phyloP scores from a whole-genome alignment of 2,329 filamentous ascomycete species.

The Fonsecaea nubica region DNA sequence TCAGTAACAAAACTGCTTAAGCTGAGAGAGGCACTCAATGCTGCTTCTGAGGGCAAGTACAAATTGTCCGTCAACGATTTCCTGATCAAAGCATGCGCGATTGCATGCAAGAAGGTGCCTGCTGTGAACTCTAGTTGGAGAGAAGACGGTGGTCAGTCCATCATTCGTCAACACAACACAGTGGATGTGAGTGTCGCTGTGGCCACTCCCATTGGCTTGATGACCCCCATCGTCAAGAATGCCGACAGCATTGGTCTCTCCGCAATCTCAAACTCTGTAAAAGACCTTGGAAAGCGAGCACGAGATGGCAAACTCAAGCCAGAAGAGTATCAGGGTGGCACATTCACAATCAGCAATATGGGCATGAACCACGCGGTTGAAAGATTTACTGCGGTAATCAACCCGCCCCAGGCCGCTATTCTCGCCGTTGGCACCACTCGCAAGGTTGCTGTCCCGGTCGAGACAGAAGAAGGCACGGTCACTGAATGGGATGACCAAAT shows the following conservation, averaged over 20 bases:
- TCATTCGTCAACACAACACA: conserved; percentile 90
- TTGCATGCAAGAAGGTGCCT: conserved; percentile 91
- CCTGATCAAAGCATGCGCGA: conserved; percentile 92
- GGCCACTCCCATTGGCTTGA: conserved; percentile 88
- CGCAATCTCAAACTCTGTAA: conserved; percentile 85
- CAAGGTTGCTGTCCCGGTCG: conserved; percentile 89
- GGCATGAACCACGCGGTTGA: conserved; percentile 98
- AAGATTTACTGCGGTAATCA: conserved; percentile 97
- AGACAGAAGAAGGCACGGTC: conserved; percentile 80
- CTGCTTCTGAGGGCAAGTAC: conserved; percentile 86
- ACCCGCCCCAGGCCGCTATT: conserved; percentile 96
- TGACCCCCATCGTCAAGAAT: conserved; percentile 94
- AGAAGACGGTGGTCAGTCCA: conserved; percentile 73
- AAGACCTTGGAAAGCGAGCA: conserved; percentile 95
- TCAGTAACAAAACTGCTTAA: conserved; percentile 95
- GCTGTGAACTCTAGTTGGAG: conserved; percentile 94
- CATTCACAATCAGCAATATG: conserved; percentile 99
- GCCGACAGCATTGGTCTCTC: conserved; percentile 86
- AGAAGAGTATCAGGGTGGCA: conserved; percentile 98
- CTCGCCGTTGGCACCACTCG: conserved; percentile 91
- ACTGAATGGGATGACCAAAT: conserved; percentile 98
- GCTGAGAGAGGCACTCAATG: conserved; percentile 92
- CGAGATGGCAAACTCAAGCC: conserved; percentile 98
- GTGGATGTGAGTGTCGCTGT: conserved; percentile 97
- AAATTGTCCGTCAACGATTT: conserved; percentile 99